These are phyloP conservation scores for Maudiozyma humilis DNA, from an alignment of 1,139 yeast species.

Conservation along the genomic window DNA sequence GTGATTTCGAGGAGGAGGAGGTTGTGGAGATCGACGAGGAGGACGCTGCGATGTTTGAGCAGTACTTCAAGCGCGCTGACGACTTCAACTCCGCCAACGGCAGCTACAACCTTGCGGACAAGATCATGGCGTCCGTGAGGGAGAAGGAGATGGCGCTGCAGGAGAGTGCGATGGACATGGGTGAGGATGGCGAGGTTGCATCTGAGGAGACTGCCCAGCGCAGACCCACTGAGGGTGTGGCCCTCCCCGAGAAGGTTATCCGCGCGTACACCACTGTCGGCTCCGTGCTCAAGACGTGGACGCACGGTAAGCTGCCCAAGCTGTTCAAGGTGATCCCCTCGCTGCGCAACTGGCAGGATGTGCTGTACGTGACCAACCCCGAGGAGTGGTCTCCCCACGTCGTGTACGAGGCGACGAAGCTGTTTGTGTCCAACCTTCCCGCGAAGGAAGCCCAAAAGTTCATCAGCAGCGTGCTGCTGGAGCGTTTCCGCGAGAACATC, in stretches of 20 bases:
- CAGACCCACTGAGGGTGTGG: constrained; percentile 44
- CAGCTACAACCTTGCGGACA: constrained; percentile 73
- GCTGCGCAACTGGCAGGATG: constrained; percentile 90
- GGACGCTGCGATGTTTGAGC: constrained; percentile 64
- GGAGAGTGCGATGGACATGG: constrained; percentile 20
- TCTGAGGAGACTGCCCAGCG: too few species aligned
- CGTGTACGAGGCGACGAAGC: constrained; percentile 85
- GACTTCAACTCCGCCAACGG: constrained; percentile 36
- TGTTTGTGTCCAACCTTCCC: constrained; percentile 82
- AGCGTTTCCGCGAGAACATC: constrained; percentile 75
- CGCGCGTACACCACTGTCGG: constrained; percentile 92
- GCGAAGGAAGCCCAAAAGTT: constrained; percentile 86
- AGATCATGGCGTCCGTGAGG: constrained; percentile 79
- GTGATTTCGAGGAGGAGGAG: constrained; percentile 47
- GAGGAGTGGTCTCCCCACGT: constrained; percentile 96
- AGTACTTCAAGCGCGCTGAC: constrained; percentile 44
- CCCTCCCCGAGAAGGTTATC: constrained; percentile 90
- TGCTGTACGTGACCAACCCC: constrained; percentile 85
- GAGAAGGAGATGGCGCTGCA: constrained; percentile 47
- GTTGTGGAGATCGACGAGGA: constrained; percentile 54
- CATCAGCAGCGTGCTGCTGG: constrained; percentile 65
- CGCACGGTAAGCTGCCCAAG: constrained; percentile 92
- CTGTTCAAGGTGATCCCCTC: constrained; percentile 91
- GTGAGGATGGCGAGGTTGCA: too few species aligned
- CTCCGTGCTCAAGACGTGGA: constrained; percentile 76